A percentile compares a stretch with the other conserved stretches of the same genome.
Evolutionary conservation across 129 eudicot genomes (phyloP).

Genomic region (Flaveria trinervia): DNA sequence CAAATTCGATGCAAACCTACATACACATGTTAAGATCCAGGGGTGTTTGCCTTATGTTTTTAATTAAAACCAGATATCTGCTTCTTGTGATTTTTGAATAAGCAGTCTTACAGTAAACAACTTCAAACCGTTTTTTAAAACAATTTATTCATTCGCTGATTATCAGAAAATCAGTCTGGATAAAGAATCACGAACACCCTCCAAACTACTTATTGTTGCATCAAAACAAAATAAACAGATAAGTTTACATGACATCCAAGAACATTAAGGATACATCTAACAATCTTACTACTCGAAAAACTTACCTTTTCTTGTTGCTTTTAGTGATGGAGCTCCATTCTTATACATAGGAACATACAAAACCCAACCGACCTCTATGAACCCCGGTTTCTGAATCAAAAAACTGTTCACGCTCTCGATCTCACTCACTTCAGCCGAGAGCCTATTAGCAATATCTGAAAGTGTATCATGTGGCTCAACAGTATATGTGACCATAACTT

Average conservation of each 20-base stretch:
- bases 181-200: neutral
- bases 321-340: constrained; percentile 42
- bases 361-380: constrained; percentile 51
- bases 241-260: neutral
- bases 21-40: neutral
- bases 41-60: no score
- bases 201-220: neutral
- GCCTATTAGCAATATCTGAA: constrained; percentile 44
- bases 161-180: no score
- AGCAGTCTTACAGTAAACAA: no score
- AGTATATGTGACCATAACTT: constrained; percentile 66
- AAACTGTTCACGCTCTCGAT: constrained; percentile 43
- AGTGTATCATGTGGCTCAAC: constrained; percentile 62
- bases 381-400: constrained; percentile 41
- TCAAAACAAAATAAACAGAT: neutral
- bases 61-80: no score
- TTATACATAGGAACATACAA: constrained; percentile 67
- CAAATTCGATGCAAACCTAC: neutral
- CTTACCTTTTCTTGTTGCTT: constrained; percentile 33
- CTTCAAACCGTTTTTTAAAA: no score
- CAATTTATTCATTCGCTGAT: no score
- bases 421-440: constrained; percentile 56
- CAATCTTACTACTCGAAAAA: neutral
- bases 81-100: neutral
- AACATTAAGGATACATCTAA: neutral